Evolutionary conservation across 2,329 filamentous ascomycete genomes (phyloP).

Genomic region (Pleoardoris graminearum): DNA sequence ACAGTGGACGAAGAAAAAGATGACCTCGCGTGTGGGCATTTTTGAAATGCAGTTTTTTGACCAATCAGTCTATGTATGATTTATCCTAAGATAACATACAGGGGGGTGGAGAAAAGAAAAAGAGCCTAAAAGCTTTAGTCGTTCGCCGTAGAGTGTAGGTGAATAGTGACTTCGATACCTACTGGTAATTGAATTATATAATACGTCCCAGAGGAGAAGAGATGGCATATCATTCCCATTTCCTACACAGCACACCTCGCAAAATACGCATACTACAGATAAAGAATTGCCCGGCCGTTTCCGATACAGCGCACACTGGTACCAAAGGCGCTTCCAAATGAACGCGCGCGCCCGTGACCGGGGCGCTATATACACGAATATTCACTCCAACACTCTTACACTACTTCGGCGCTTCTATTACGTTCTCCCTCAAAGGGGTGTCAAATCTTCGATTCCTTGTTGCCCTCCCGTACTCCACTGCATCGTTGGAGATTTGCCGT

Average conservation of each 20-base stretch:
- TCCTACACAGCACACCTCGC: slow-evolving; percentile 2
- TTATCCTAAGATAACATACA: too few species aligned
- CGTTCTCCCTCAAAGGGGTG: not conserved
- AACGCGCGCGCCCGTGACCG: not conserved
- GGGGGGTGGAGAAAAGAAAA: too few species aligned
- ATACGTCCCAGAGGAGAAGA: not conserved
- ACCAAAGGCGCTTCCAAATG: slow-evolving; percentile 5
- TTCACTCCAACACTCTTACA: not conserved
- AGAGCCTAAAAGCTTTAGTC: too few species aligned
- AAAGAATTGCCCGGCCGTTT: not conserved
- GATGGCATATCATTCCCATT: slow-evolving; percentile 3
- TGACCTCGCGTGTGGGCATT: too few species aligned
- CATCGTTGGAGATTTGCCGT: not conserved
- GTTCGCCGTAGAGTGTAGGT: too few species aligned
- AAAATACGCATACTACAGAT: not conserved
- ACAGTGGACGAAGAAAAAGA: too few species aligned
- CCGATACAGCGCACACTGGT: slow-evolving; percentile 4
- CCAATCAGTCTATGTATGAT: too few species aligned
- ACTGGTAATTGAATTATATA: not conserved
- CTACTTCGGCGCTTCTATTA: not conserved
- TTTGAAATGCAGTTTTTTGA: too few species aligned
- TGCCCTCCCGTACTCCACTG: not conserved
- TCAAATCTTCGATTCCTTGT: not conserved
- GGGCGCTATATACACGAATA: slow-evolving; percentile 12
- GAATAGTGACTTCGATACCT: too few species aligned